These are phyloP conservation scores for Mortierella sp. DNA, from an alignment of 371 early-diverging fungal species.

Conservation along the genomic window DNA sequence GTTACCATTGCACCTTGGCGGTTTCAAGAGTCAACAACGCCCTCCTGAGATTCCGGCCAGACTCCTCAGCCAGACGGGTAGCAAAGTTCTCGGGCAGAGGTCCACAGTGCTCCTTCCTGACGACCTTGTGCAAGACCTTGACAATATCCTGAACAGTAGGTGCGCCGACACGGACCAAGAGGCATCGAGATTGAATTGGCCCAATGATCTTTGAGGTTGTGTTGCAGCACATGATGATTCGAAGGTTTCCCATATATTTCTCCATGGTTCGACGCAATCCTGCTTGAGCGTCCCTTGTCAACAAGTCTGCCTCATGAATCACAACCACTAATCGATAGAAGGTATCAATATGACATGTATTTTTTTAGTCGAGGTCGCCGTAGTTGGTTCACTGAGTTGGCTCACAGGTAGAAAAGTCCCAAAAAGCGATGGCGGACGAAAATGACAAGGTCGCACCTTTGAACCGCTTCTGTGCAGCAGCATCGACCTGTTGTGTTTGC, in stretches of 20 bases:
- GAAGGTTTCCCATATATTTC: conserved; percentile 94
- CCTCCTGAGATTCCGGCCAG: conserved; percentile 91
- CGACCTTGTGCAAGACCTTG: conserved; percentile 76
- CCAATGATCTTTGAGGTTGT: conserved; percentile 93
- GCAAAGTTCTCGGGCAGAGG: conserved; percentile 78
- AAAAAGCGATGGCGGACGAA: background rate
- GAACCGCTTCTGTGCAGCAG: conserved; percentile 83
- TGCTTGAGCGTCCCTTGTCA: conserved; percentile 97
- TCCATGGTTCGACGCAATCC: conserved; percentile 99
- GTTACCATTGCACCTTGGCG: conserved; percentile 81
- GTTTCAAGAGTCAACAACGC: conserved; percentile 94
- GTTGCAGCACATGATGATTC: conserved; percentile 95
- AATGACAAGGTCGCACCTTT: conserved; percentile 60
- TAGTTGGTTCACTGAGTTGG: background rate
- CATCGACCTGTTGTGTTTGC: conserved; percentile 96
- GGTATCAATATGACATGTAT: background rate
- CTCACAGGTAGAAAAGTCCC: background rate
- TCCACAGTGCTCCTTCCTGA: conserved; percentile 81
- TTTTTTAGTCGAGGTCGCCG: background rate
- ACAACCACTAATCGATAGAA: conserved; percentile 83
- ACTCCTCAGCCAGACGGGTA: conserved; percentile 72
- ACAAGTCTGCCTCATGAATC: conserved; percentile 96
- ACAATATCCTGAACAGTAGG: conserved; percentile 82
- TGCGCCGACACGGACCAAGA: conserved; percentile 91
- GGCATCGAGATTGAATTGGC: conserved; percentile 97